Percentiles rank a stretch among this genome's conserved stretches.
Evolutionary conservation across 1,284 basidiomycete species (phyloP).

Genomic region (Neotropicomus parvogracilis): DNA sequence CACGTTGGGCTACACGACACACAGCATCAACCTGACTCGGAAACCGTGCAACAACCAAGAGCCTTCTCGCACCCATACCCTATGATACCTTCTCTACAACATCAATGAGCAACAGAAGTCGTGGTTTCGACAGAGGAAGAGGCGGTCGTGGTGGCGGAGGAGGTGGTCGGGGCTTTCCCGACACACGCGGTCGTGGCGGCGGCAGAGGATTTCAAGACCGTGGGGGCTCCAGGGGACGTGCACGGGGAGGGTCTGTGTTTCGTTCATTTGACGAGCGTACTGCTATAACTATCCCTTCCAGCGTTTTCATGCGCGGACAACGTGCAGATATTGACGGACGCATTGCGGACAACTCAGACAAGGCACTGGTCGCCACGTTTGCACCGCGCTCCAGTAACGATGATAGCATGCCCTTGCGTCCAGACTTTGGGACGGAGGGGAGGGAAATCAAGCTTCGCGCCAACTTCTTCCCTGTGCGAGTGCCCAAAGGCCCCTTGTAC

Average conservation of each 20-base stretch:
- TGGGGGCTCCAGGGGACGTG: conserved; percentile 35
- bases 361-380: conserved; percentile 52
- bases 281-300: conserved; percentile 28
- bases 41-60: background rate
- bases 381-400: conserved; percentile 38
- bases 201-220: conserved; percentile 35
- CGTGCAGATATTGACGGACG: conserved; percentile 57
- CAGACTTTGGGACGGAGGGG: conserved; percentile 63
- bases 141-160: conserved; percentile 25
- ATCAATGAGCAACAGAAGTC: conserved; percentile 34
- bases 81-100: background rate
- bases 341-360: conserved; percentile 54
- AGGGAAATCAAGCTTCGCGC: conserved; percentile 59
- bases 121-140: conserved; percentile 32
- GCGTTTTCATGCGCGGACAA: conserved; percentile 49
- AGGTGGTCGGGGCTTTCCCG: conserved; percentile 27
- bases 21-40: conserved; percentile 26
- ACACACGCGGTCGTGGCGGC: conserved; percentile 25
- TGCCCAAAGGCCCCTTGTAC: conserved; percentile 57
- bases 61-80: background rate
- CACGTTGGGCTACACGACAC: conserved; percentile 12
- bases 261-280: background rate
- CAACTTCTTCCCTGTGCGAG: conserved; percentile 70
- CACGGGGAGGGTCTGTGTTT: conserved; percentile 48
- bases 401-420: conserved; percentile 60